Base-by-base conservation (phyloP, 1,284 basidiomycete species). In the Cryptococcus sp. region DNA sequence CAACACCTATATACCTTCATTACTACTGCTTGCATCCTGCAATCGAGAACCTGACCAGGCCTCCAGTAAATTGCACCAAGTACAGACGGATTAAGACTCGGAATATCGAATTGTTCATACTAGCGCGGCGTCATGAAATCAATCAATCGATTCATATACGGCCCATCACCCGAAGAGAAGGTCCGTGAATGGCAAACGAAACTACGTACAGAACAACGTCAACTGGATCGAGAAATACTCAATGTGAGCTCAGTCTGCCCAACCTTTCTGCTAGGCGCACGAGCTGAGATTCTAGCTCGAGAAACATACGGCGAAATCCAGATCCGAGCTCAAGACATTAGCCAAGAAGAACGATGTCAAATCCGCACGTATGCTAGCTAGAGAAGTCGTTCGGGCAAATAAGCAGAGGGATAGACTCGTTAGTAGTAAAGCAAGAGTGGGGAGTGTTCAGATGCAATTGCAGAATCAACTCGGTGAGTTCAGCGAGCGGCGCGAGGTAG, bases 401-500 rank as follows among this genome's bases (percentile, higher is more conserved):
- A 96, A 92, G 75, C 96, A 98, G 80, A 90, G 92, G 73, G 88
- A 96, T 70, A 80, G 91, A 41, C 76, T 99, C 50, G 86, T 89
- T 42, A 88, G 91, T 55, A 88, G 86, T 77, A 98, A 98, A 76
- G 96, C 96, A 28, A 81, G 88, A 58, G 76, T 99, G 51, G 89
- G 90, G 52, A 94, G 91, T 43, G 96, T 99, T 59, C 82, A 85
- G 48, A 86, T 85, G 71, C 94, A 98, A 74, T 79, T 99, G 53
- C 81, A 85, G 50, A 91, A 98, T 72, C 96, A 99, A 74, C 80
- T 97, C 54, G 88, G 94, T 98, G 68, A 64, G 84, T 76, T n/a
- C n/a, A 18, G 25, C 21, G 34, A 21, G 36, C 9, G 13, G 19
- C n/a, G 24, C 10, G 21, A 34, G 28, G 28, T 28, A 28, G n/a